These are phyloP conservation scores for Verticillium isaacii DNA, from an alignment of 2,329 filamentous ascomycete species.

Conservation along the genomic window DNA sequence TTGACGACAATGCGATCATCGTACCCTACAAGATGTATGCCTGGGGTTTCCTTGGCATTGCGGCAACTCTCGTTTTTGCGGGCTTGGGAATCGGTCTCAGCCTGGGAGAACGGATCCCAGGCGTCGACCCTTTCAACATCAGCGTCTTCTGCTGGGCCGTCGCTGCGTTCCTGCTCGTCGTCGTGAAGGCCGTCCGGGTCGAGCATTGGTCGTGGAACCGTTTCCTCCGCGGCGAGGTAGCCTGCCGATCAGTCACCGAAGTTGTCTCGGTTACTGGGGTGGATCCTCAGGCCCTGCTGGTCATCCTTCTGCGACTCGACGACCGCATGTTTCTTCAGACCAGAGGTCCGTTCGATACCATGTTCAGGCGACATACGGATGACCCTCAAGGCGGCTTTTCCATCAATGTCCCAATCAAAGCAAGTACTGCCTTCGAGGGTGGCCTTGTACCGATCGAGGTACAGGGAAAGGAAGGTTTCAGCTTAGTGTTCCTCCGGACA, in stretches of 20 bases:
- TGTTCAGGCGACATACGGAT: conserved; percentile 10
- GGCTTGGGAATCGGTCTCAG: conserved; percentile 20
- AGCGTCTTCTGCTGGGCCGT: conserved; percentile 20
- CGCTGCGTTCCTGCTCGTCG: conserved; percentile 19
- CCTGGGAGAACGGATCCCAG: conserved; percentile 17
- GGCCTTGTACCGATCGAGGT: not conserved
- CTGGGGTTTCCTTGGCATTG: not conserved
- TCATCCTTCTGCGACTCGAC: conserved; percentile 19
- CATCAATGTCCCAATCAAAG: conserved; percentile 16
- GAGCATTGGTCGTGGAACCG: conserved; percentile 22
- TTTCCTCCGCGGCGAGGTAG: conserved; percentile 19
- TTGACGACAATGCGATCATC: not conserved
- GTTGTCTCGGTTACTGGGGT: conserved; percentile 16
- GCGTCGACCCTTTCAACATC: conserved; percentile 25
- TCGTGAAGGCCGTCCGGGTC: conserved; percentile 19
- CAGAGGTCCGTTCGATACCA: conserved; percentile 17
- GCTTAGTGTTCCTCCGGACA: not conserved
- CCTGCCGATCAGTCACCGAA: conserved; percentile 19
- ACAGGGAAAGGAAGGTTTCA: not conserved
- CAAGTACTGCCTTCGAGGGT: not conserved
- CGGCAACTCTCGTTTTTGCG: conserved; percentile 12
- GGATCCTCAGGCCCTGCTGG: conserved; percentile 18
- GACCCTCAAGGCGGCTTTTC: conserved; percentile 14
- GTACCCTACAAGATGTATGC: conserved; percentile 1
- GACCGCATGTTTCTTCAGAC: conserved; percentile 12